Conservation (phyloP, 208 protist genomes). For the Strigomonas culicis region DNA sequence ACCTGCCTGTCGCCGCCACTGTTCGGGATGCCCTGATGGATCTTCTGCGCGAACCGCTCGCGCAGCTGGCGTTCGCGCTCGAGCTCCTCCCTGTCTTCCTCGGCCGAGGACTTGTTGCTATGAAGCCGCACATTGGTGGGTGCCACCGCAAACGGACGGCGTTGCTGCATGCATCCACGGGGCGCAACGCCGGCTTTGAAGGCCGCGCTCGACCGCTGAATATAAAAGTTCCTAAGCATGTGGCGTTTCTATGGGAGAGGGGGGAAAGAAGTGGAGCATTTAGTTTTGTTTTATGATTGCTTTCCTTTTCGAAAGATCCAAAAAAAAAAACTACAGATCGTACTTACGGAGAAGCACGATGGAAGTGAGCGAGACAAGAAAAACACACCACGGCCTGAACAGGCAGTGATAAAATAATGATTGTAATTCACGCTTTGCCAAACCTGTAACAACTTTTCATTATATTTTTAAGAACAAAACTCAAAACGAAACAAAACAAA, state of each 20-base stretch:
- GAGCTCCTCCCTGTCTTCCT: constrained; percentile 79
- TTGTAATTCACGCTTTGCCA: too few relatives aligned
- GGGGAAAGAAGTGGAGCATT: too few relatives aligned
- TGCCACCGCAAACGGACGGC: constrained; percentile 1
- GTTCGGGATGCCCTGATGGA: constrained; percentile 44
- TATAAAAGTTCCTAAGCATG: constrained; percentile 14
- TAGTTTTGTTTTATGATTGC: too few relatives aligned
- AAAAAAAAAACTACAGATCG: too few relatives aligned
- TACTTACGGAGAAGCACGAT: too few relatives aligned
- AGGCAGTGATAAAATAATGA: too few relatives aligned
- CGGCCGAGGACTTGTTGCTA: constrained; percentile 25
- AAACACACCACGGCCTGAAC: too few relatives aligned
- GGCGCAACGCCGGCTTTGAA: neutral
- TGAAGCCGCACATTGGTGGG: neutral
- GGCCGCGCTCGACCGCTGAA: constrained; percentile 6
- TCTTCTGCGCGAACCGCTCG: constrained; percentile 73
- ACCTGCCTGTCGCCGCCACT: neutral
- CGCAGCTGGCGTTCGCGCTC: constrained; percentile 73
- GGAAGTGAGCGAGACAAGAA: too few relatives aligned
- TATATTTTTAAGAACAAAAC: too few relatives aligned
- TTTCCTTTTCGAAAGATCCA: too few relatives aligned
- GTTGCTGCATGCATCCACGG: neutral
- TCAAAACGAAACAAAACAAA: constrained; percentile 14
- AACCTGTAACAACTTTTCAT: too few relatives aligned
- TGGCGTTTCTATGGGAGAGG: too few relatives aligned